A percentile compares a stretch with the other conserved stretches of the same genome.
These are phyloP conservation scores for Hypoxylon fuscum DNA, from an alignment of 495 filamentous ascomycete species.

Conservation along the genomic window DNA sequence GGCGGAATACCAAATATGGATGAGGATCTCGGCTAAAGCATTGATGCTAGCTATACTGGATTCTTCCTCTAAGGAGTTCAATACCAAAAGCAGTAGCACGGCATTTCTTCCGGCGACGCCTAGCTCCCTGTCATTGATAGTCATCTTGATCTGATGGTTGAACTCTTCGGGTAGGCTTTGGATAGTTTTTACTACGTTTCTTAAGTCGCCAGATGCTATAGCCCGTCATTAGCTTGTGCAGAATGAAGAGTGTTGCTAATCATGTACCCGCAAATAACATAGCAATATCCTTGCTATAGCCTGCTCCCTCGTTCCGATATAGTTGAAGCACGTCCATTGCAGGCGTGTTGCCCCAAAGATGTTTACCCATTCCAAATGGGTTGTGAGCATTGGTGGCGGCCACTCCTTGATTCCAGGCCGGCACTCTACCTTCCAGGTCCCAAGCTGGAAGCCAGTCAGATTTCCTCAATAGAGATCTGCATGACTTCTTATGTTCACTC, in stretches of 20 bases:
- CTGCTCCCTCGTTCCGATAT: conserved; percentile 50
- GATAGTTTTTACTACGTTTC: conserved; percentile 54
- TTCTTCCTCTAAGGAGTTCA: conserved; percentile 2
- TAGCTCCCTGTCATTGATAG: conserved; percentile 54
- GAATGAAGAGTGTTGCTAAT: not conserved
- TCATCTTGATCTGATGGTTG: conserved; percentile 29
- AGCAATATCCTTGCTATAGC: conserved; percentile 39
- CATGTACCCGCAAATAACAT: conserved; percentile 56
- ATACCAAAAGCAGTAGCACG: conserved; percentile 51
- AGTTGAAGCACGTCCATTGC: conserved; percentile 55
- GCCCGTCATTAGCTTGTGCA: conserved; percentile 4
- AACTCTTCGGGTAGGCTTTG: conserved; percentile 39
- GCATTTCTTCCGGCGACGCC: conserved; percentile 53
- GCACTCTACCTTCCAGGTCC: conserved; percentile 39
- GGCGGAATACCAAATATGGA: conserved; percentile 46
- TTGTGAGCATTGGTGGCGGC: no score
- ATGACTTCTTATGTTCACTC: conserved; percentile 46
- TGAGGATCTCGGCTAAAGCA: conserved; percentile 14
- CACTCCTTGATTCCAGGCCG: no score
- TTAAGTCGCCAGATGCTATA: conserved; percentile 55
- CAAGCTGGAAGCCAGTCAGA: conserved; percentile 46
- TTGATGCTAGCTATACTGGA: not conserved
- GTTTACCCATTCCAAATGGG: no score
- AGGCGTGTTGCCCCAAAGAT: conserved; percentile 56
- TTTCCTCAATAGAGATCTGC: conserved; percentile 44